Percentiles rank a stretch among this genome's conserved stretches.
phyloP scores from a whole-genome alignment of 352 stramenopile genomes.

The Aphanomyces invadans region DNA sequence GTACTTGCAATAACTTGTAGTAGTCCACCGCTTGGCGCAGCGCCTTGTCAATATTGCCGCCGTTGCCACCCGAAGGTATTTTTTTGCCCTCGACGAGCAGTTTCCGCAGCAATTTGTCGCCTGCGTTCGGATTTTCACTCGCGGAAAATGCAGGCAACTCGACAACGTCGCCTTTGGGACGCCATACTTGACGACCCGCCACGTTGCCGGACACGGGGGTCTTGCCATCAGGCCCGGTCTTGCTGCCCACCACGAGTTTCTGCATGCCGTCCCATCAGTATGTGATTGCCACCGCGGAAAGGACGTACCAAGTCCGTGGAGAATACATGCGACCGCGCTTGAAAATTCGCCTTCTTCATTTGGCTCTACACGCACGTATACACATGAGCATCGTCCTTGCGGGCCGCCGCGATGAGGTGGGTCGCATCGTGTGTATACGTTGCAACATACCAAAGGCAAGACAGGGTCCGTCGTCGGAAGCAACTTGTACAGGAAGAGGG shows the following conservation, averaged over 20 bases:
- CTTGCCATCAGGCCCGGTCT: constrained; percentile 16
- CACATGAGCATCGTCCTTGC: neutral
- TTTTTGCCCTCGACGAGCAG: constrained; percentile 48
- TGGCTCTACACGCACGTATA: constrained; percentile 5
- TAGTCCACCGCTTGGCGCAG: constrained; percentile 62
- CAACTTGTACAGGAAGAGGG: constrained; percentile 22
- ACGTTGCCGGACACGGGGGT: constrained; percentile 20
- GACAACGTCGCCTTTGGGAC: constrained; percentile 15
- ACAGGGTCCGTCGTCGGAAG: constrained; percentile 18
- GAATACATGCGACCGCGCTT: constrained; percentile 3
- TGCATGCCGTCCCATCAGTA: neutral
- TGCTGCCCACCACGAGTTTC: constrained; percentile 16
- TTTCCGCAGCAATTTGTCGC: constrained; percentile 35
- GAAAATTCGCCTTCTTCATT: constrained; percentile 19
- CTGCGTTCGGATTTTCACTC: constrained; percentile 34
- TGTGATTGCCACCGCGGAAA: neutral
- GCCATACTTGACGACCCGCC: constrained; percentile 22
- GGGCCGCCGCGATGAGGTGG: no score
- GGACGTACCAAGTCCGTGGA: constrained; percentile 17
- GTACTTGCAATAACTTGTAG: constrained; percentile 76
- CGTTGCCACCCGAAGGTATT: constrained; percentile 4
- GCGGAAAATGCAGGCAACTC: constrained; percentile 30
- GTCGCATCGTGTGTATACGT: neutral
- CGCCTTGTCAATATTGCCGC: constrained; percentile 24
- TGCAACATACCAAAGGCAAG: neutral